phyloP scores from a whole-genome alignment of 202 grass and related monocot genomes.

The Zoysia matrella region DNA sequence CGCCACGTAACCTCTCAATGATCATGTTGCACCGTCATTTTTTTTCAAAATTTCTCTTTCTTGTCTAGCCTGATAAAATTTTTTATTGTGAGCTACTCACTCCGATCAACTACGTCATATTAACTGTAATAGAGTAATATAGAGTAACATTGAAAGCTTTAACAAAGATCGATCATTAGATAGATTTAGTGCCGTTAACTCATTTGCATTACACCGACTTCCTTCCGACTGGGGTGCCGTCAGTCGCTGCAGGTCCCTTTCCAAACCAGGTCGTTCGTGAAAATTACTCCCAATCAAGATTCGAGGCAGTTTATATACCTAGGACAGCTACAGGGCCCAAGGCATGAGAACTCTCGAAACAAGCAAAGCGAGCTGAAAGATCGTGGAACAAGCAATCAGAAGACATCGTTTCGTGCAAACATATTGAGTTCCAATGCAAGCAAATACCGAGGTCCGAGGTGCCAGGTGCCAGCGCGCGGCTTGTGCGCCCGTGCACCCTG shows the following conservation, averaged over 20 bases:
- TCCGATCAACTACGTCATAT: too few relatives aligned
- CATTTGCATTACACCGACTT: not conserved
- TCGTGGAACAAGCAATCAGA: too few relatives aligned
- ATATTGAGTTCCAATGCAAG: not conserved
- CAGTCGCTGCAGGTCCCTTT: not conserved
- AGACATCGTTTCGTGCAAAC: not conserved
- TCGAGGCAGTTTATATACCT: not conserved
- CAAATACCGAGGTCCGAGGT: not conserved
- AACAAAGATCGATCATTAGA: too few relatives aligned
- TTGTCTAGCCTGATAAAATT: too few relatives aligned
- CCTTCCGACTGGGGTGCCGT: not conserved
- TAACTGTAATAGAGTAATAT: too few relatives aligned
- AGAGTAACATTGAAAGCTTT: too few relatives aligned
- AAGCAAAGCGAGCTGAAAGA: not conserved
- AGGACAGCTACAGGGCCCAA: not conserved
- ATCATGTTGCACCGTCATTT: not conserved
- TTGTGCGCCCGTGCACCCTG: too few relatives aligned
- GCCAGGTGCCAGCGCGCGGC: not conserved
- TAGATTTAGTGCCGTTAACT: too few relatives aligned
- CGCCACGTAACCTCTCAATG: not conserved
- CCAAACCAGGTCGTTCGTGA: not conserved
- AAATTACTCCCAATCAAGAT: constrained; percentile 9
- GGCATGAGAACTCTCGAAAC: constrained; percentile 6
- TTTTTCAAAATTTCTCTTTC: too few relatives aligned
- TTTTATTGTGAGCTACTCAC: too few relatives aligned